phyloP scores from a whole-genome alignment of 1,284 basidiomycete genomes.

The Ceratobasidium sp. region DNA sequence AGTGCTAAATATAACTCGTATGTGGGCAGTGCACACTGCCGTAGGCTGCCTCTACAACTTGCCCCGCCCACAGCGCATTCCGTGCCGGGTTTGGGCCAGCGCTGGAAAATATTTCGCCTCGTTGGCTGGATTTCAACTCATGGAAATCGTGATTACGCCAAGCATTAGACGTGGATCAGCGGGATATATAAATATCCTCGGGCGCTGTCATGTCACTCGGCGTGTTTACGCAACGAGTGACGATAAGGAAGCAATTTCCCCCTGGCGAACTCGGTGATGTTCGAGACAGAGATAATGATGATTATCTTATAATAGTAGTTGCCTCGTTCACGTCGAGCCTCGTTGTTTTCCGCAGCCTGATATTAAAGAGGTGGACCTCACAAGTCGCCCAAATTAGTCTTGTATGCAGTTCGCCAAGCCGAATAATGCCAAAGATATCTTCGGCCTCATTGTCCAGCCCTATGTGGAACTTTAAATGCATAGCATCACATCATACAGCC shows the following conservation, averaged over 20 bases:
- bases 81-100: background rate
- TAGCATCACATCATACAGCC: background rate
- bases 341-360: background rate
- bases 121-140: too few species aligned
- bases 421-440: background rate
- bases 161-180: background rate
- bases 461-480: background rate
- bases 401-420: constrained; percentile 7
- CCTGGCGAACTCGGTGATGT: background rate
- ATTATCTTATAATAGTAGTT: too few species aligned
- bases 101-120: too few species aligned
- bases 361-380: background rate
- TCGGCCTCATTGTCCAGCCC: too few species aligned
- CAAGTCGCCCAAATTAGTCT: constrained; percentile 20
- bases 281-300: too few species aligned
- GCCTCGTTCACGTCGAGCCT: background rate
- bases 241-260: constrained; percentile 4
- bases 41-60: background rate
- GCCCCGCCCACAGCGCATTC: background rate
- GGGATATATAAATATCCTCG: constrained; percentile 6
- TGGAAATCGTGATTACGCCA: background rate
- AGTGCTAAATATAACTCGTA: background rate
- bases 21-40: background rate
- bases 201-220: background rate
- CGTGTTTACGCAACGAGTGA: constrained; percentile 18